phyloP scores from a whole-genome alignment of 1,284 basidiomycete species.

The Puccinia brachypodii region DNA sequence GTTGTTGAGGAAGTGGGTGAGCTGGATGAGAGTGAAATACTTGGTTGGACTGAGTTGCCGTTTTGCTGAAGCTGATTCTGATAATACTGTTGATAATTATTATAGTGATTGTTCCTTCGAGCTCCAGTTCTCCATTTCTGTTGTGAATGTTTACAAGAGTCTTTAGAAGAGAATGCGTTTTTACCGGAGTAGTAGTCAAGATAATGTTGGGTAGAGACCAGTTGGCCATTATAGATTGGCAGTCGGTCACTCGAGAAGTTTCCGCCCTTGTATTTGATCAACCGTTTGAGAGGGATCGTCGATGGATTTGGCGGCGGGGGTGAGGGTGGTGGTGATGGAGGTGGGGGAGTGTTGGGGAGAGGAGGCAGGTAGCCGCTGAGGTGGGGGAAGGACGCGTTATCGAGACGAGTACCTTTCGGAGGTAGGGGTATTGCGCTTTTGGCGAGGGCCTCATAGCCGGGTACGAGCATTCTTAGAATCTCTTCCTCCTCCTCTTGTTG shows the following conservation, averaged over 20 bases:
- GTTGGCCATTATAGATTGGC: constrained; percentile 32
- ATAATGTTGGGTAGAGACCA: constrained; percentile 4
- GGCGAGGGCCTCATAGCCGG: not conserved
- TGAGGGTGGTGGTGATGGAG: not conserved
- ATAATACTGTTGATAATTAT: not conserved
- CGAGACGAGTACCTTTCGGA: not conserved
- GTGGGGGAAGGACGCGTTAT: not conserved
- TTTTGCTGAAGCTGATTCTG: not conserved
- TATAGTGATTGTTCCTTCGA: not conserved
- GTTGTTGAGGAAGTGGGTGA: not conserved
- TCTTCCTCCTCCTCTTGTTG: constrained; percentile 20
- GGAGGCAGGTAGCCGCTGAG: not conserved
- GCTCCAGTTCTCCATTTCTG: not conserved
- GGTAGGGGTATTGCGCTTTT: not conserved
- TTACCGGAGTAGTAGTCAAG: not conserved
- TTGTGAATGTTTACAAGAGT: not conserved
- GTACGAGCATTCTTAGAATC: constrained; percentile 24
- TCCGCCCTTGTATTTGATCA: constrained; percentile 27
- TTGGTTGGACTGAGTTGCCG: not conserved
- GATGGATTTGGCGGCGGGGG: not conserved
- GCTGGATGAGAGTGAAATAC: not conserved
- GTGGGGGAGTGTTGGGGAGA: constrained; percentile 2
- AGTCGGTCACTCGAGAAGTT: constrained; percentile 27
- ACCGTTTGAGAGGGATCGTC: not conserved
- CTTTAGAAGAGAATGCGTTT: not conserved